Percentiles rank a stretch among this genome's conserved stretches.
phyloP scores from a whole-genome alignment of 2,329 filamentous ascomycete species.

The Cladosporium sp. region DNA sequence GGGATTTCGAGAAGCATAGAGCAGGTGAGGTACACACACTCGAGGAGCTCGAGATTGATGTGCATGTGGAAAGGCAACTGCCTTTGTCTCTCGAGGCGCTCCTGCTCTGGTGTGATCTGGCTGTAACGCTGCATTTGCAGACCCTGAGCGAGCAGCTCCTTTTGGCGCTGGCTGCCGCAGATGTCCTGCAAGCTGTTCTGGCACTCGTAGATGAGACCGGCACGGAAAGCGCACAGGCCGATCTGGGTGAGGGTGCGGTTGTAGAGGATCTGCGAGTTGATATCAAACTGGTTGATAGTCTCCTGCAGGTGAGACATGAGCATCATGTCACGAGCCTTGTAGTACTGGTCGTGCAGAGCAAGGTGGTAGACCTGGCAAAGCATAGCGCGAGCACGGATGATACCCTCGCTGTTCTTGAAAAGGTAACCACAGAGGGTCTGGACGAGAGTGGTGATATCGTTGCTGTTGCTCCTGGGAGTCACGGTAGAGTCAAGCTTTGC shows the following conservation, averaged over 20 bases:
- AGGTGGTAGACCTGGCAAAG: slow-evolving; percentile 98
- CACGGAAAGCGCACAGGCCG: slow-evolving; percentile 95
- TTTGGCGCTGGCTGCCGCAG: slow-evolving; percentile 94
- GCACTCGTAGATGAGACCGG: slow-evolving; percentile 93
- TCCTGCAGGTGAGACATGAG: slow-evolving; percentile 99
- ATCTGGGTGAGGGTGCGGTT: slow-evolving; percentile 98
- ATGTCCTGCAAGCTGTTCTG: slow-evolving; percentile 98
- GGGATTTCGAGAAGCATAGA: slow-evolving; percentile 99
- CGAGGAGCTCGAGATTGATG: slow-evolving; percentile 97
- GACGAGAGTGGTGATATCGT: slow-evolving; percentile 74
- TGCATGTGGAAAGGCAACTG: slow-evolving; percentile 99
- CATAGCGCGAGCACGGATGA: slow-evolving; percentile 95
- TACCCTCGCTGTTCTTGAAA: slow-evolving; percentile 91
- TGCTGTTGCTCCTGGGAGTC: slow-evolving; percentile 68
- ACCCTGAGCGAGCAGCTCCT: slow-evolving; percentile 95
- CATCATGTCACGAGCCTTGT: slow-evolving; percentile 97
- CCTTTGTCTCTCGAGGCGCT: slow-evolving; percentile 93
- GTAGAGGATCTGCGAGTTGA: slow-evolving; percentile 96
- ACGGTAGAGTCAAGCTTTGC: slow-evolving; percentile 71
- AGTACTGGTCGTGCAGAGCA: slow-evolving; percentile 96
- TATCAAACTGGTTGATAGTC: slow-evolving; percentile 93
- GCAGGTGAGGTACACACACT: slow-evolving; percentile 98
- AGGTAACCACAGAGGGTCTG: slow-evolving; percentile 91
- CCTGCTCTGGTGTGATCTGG: slow-evolving; percentile 95
- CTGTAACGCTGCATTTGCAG: slow-evolving; percentile 97